Conservation (phyloP, 2,329 filamentous ascomycete species). For the Didymellaceae sp. region DNA sequence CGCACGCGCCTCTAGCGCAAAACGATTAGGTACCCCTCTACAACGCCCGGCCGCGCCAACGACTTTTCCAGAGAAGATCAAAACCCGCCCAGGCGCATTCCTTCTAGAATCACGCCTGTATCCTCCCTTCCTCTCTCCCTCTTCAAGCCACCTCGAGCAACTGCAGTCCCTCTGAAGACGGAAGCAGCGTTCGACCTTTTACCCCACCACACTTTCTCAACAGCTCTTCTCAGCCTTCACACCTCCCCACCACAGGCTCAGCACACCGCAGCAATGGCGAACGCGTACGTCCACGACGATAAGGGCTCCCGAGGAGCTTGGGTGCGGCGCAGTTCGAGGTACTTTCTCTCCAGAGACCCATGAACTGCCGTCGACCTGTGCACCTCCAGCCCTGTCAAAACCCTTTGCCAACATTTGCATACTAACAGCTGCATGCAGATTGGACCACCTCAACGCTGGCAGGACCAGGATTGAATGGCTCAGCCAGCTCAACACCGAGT, state of each 20-base stretch:
- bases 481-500: slow-evolving; percentile 85
- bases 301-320: slow-evolving; percentile 9
- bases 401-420: neutral
- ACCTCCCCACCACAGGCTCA: slow-evolving; percentile 6
- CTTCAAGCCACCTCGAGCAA: slow-evolving; percentile 15
- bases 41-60: slow-evolving; percentile 27
- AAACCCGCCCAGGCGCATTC: slow-evolving; percentile 30
- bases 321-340: slow-evolving; percentile 15
- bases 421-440: slow-evolving; percentile 26
- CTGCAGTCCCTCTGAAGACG: slow-evolving; percentile 19
- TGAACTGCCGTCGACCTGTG: slow-evolving; percentile 6
- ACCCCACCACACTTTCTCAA: slow-evolving; percentile 21
- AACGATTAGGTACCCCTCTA: slow-evolving; percentile 27
- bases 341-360: slow-evolving; percentile 6
- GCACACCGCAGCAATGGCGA: slow-evolving; percentile 63
- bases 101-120: slow-evolving; percentile 17
- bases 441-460: slow-evolving; percentile 77
- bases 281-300: slow-evolving; percentile 63
- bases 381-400: slow-evolving; percentile 3
- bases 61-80: slow-evolving; percentile 27
- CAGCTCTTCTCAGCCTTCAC: slow-evolving; percentile 12
- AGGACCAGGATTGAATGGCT: slow-evolving; percentile 75
- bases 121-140: slow-evolving; percentile 8
- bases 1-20: slow-evolving; percentile 34
- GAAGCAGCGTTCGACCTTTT: slow-evolving; percentile 26